Evolutionary conservation across 441 rosid species (phyloP).

Genomic region (Bruguiera hainesii): DNA sequence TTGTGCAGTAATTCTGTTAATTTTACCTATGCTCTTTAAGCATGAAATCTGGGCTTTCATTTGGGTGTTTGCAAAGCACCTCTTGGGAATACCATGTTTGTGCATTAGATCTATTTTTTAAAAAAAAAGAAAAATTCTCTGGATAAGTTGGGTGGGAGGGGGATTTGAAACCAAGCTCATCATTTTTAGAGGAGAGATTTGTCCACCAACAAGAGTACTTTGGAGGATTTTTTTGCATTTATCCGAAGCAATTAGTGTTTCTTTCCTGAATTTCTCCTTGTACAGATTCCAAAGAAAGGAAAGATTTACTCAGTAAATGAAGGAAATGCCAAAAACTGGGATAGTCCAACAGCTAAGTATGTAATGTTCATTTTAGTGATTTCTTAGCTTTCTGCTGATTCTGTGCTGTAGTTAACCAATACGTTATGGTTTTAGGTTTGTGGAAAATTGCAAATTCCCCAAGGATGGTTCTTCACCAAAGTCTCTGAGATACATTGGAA

Average conservation of each 20-base stretch:
- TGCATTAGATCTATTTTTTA: background rate
- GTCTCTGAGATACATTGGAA: slow-evolving; percentile 93
- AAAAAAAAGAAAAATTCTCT: too few relatives aligned
- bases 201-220: too few relatives aligned
- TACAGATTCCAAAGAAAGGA: slow-evolving; percentile 85
- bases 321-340: slow-evolving; percentile 98
- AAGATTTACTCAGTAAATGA: slow-evolving; percentile 96
- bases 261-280: background rate
- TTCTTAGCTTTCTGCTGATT: slow-evolving; percentile 1
- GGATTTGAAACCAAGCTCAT: too few relatives aligned
- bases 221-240: background rate
- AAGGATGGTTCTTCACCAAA: slow-evolving; percentile 76
- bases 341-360: slow-evolving; percentile 87
- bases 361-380: slow-evolving; percentile 19
- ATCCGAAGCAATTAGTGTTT: background rate
- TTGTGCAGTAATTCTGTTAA: background rate
- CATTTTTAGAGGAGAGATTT: too few relatives aligned
- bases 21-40: background rate
- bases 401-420: slow-evolving; percentile 12
- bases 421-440: slow-evolving; percentile 46
- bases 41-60: background rate
- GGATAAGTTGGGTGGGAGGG: too few relatives aligned
- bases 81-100: background rate
- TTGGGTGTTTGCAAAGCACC: too few relatives aligned
- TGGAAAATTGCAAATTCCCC: slow-evolving; percentile 91